Percentiles rank a stretch among this genome's conserved stretches.
These are phyloP conservation scores for Colletotrichum somersetense DNA, from an alignment of 2,329 filamentous ascomycete species.

Conservation along the genomic window DNA sequence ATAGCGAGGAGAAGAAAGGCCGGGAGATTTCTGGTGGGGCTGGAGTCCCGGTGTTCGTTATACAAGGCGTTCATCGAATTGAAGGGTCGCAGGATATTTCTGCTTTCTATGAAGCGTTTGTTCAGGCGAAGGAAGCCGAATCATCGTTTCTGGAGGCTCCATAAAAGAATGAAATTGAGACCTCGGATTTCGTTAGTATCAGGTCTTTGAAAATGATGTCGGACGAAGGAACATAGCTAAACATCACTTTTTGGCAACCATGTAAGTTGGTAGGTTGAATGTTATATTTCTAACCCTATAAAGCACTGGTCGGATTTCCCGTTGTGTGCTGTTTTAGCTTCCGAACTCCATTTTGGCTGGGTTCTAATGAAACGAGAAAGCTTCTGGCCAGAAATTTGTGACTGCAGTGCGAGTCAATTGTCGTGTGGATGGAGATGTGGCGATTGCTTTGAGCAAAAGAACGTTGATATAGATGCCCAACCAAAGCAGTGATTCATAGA, in stretches of 20 bases:
- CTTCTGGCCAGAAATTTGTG: neutral
- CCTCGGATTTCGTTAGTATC: neutral
- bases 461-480: neutral
- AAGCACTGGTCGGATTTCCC: neutral
- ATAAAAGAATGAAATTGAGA: neutral
- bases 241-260: neutral
- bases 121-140: slow-evolving; percentile 39
- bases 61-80: slow-evolving; percentile 39
- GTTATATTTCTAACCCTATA: neutral
- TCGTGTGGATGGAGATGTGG: neutral
- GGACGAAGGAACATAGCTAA: too few species aligned
- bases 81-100: slow-evolving; percentile 38
- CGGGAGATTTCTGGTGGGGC: slow-evolving; percentile 14
- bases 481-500: neutral
- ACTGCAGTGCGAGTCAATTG: neutral
- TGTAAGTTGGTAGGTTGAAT: neutral
- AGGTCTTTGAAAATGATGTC: neutral
- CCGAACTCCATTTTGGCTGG: neutral
- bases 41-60: slow-evolving; percentile 43
- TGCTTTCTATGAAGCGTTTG: slow-evolving; percentile 44
- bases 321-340: too few species aligned
- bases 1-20: slow-evolving; percentile 38
- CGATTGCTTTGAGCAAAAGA: neutral
- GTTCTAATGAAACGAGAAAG: too few species aligned
- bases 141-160: neutral